Conservation (phyloP, 805 yeast genomes). For the Yarrowia sp. region DNA sequence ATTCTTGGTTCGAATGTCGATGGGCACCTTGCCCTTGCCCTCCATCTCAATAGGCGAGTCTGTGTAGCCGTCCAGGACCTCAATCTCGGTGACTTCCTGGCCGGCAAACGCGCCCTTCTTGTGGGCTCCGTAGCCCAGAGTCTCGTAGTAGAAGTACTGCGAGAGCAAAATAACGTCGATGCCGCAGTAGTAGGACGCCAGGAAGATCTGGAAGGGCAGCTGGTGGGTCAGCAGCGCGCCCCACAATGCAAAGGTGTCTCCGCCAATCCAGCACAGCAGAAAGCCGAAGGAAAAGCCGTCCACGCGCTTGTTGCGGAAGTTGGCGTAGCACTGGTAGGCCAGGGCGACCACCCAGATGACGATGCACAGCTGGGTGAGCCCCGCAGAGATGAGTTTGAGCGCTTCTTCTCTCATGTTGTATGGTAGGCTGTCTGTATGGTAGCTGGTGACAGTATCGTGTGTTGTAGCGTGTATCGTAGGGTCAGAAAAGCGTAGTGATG, state of each 20-base stretch:
- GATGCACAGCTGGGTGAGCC: conserved; percentile 16
- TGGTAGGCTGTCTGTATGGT: neutral
- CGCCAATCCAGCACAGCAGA: conserved; percentile 61
- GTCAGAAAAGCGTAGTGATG: too few species aligned
- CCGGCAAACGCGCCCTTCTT: neutral
- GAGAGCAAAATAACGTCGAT: conserved; percentile 66
- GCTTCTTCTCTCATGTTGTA: neutral
- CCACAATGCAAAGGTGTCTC: conserved; percentile 55
- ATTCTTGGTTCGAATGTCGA: neutral
- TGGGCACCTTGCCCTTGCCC: neutral
- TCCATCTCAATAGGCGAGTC: conserved; percentile 13
- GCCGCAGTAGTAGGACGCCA: conserved; percentile 69
- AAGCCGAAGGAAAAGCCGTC: conserved; percentile 65
- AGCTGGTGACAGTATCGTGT: too few species aligned
- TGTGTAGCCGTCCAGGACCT: conserved; percentile 10
- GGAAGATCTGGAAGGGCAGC: conserved; percentile 70
- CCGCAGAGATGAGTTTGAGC: neutral
- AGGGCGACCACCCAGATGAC: conserved; percentile 73
- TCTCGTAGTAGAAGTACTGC: conserved; percentile 70
- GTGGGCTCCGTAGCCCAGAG: neutral
- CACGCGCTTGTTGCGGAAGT: conserved; percentile 58
- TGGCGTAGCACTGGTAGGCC: conserved; percentile 63
- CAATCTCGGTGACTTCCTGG: neutral
- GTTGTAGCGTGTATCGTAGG: too few species aligned
- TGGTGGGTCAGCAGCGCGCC: conserved; percentile 81